phyloP scores from a whole-genome alignment of 768 basidiomycete genomes.

The Amanita subjunquillea region DNA sequence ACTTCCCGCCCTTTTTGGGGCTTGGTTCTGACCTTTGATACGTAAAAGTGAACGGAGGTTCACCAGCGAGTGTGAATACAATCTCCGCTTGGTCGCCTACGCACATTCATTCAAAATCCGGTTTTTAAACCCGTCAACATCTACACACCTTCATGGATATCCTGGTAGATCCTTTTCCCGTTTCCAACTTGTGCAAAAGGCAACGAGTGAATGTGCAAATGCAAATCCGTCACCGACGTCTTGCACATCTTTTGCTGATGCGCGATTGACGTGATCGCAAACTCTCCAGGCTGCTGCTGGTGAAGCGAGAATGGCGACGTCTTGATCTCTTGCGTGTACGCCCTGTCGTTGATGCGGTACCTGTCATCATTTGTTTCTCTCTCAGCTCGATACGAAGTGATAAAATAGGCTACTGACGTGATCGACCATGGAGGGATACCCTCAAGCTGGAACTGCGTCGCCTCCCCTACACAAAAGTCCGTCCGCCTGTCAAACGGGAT shows the following conservation, averaged over 20 bases:
- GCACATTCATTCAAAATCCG: not conserved
- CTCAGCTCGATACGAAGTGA: not conserved
- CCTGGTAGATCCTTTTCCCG: conserved; percentile 72
- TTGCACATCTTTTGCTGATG: conserved; percentile 92
- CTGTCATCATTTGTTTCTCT: conserved; percentile 24
- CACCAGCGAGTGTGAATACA: conserved; percentile 78
- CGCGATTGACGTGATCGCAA: conserved; percentile 80
- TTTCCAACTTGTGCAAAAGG: conserved; percentile 86
- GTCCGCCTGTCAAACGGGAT: conserved; percentile 68
- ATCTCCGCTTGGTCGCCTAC: conserved; percentile 91
- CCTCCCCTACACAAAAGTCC: conserved; percentile 87
- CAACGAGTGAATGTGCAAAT: conserved; percentile 65
- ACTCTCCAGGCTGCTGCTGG: conserved; percentile 75
- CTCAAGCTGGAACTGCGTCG: conserved; percentile 85
- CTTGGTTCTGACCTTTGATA: conserved; percentile 77
- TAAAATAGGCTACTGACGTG: conserved; percentile 36
- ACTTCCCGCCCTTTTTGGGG: conserved; percentile 55
- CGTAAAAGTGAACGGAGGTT: conserved; percentile 94
- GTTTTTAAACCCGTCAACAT: no score
- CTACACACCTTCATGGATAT: conserved; percentile 74
- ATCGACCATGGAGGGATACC: conserved; percentile 92
- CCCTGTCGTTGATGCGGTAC: conserved; percentile 73
- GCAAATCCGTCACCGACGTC: conserved; percentile 66
- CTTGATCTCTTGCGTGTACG: conserved; percentile 63
- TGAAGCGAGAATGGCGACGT: conserved; percentile 78